A percentile compares a stretch with the other conserved stretches of the same genome.
Evolutionary conservation across 169 alveolate species (phyloP).

Genomic region (Plasmodium gonderi): DNA sequence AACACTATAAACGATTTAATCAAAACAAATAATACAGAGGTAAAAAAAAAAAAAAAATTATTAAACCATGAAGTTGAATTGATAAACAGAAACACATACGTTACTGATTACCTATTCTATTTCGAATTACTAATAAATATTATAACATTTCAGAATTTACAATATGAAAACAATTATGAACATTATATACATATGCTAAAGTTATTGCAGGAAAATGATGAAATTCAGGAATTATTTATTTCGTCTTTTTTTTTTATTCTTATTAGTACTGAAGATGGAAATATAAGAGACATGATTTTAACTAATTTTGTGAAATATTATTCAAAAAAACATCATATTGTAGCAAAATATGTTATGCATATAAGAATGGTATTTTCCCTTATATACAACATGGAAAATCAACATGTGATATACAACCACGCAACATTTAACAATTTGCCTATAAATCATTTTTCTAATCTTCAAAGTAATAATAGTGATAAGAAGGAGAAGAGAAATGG

Average conservation of each 20-base stretch:
- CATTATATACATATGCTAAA: slow-evolving; percentile 41
- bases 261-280: slow-evolving; percentile 30
- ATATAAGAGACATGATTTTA: slow-evolving; percentile 13
- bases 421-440: slow-evolving; percentile 8
- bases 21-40: slow-evolving; percentile 1
- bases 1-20: slow-evolving; percentile 32
- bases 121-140: slow-evolving; percentile 49
- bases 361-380: slow-evolving; percentile 10
- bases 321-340: slow-evolving; percentile 31
- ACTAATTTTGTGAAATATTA: slow-evolving; percentile 46
- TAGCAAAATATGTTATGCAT: slow-evolving; percentile 9
- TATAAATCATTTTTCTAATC: background rate
- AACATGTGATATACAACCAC: slow-evolving; percentile 31
- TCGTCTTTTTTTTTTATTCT: slow-evolving; percentile 62
- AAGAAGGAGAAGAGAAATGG: background rate
- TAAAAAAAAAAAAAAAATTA: slow-evolving; percentile 14
- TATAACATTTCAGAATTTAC: slow-evolving; percentile 32
- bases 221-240: slow-evolving; percentile 38
- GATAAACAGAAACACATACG: background rate
- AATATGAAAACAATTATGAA: slow-evolving; percentile 70
- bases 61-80: background rate
- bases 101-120: slow-evolving; percentile 43
- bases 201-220: slow-evolving; percentile 17
- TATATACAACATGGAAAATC: slow-evolving; percentile 22
- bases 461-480: background rate